phyloP scores from a whole-genome alignment of 1,284 basidiomycete genomes.

The Cutaneotrichosporon cyanovorans region DNA sequence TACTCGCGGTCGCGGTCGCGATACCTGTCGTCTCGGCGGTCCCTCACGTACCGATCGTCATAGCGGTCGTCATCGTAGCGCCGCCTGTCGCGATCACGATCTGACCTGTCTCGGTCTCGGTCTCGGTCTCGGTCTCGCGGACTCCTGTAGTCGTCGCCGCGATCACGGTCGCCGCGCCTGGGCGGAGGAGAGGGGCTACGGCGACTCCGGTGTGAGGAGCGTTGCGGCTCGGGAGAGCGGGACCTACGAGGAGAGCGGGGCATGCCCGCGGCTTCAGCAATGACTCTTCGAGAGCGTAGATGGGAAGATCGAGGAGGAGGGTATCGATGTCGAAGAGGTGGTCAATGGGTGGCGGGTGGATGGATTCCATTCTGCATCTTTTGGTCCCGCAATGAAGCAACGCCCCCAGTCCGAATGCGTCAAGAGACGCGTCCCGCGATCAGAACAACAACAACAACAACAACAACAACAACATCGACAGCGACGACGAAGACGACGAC shows the following conservation, averaged over 20 bases:
- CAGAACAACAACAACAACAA: not conserved
- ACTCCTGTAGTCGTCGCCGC: slow-evolving; percentile 4
- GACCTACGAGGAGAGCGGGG: slow-evolving; percentile 25
- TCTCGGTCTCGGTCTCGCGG: slow-evolving; percentile 10
- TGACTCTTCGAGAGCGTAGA: too few relatives aligned
- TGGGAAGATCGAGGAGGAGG: too few relatives aligned
- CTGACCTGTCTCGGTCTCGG: slow-evolving; percentile 1
- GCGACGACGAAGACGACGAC: too few relatives aligned
- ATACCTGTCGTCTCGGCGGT: slow-evolving; percentile 8
- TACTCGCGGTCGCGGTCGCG: slow-evolving; percentile 15
- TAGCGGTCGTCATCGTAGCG: slow-evolving; percentile 8
- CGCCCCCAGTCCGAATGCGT: too few relatives aligned
- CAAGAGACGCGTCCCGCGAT: not conserved
- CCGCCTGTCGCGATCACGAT: slow-evolving; percentile 7
- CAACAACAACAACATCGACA: not conserved
- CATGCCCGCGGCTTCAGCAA: slow-evolving; percentile 1
- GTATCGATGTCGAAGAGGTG: too few relatives aligned
- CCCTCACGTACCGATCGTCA: slow-evolving; percentile 7
- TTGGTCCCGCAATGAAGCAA: too few relatives aligned
- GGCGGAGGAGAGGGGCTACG: slow-evolving; percentile 10
- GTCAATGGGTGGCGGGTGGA: too few relatives aligned
- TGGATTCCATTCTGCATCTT: too few relatives aligned
- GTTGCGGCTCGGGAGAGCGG: slow-evolving; percentile 19
- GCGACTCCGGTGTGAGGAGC: slow-evolving; percentile 21
- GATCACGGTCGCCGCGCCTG: slow-evolving; percentile 8